These are phyloP conservation scores for Citrullus colocynthis DNA, from an alignment of 306 rosid species.

Conservation along the genomic window DNA sequence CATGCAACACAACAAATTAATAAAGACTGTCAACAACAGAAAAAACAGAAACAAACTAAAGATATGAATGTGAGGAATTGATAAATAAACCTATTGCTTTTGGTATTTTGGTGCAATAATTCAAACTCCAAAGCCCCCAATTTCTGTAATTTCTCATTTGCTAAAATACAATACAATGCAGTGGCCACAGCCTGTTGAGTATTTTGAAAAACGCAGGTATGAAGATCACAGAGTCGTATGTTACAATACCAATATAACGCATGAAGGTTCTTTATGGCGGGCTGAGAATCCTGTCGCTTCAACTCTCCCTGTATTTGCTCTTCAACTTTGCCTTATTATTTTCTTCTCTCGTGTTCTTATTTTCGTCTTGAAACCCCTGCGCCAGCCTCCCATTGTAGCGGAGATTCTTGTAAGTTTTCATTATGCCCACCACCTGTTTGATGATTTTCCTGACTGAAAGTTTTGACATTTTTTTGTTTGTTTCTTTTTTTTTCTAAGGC, in stretches of 20 bases:
- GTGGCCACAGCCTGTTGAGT: background rate
- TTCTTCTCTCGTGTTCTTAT: constrained; percentile 11
- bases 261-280: constrained; percentile 13
- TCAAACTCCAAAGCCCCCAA: no score
- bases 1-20: no score
- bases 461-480: background rate
- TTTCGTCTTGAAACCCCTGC: constrained; percentile 11
- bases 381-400: constrained; percentile 22
- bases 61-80: no score
- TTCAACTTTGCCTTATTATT: constrained; percentile 16
- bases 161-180: background rate
- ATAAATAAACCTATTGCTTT: no score
- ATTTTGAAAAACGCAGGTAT: background rate
- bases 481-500: constrained; percentile 7
- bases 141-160: no score
- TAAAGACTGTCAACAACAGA: no score
- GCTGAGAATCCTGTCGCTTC: constrained; percentile 10
- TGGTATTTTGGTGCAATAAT: no score
- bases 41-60: no score
- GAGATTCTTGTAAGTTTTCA: constrained; percentile 20
- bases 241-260: constrained; percentile 9
- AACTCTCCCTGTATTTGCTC: constrained; percentile 7
- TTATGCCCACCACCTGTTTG: background rate
- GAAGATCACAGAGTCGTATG: constrained; percentile 4
- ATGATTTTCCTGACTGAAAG: background rate